A percentile compares a stretch with the other conserved stretches of the same genome.
phyloP scores from a whole-genome alignment of 306 rosid species.

The Prunus mongolica region DNA sequence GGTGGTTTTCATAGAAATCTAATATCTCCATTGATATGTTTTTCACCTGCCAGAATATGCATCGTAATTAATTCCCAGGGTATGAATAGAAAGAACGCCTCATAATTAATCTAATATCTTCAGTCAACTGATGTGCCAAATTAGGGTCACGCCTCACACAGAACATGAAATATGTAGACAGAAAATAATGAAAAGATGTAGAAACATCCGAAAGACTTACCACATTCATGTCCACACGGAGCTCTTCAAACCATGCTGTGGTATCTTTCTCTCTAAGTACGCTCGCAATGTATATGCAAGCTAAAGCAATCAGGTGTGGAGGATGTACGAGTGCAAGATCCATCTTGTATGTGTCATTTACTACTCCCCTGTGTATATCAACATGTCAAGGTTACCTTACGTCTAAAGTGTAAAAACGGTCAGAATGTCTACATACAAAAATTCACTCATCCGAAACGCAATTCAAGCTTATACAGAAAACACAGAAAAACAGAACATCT shows the following conservation, averaged over 20 bases:
- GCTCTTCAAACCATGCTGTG: conserved; percentile 94
- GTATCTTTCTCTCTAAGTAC: conserved; percentile 77
- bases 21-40: conserved; percentile 88
- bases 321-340: conserved; percentile 91
- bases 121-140: background rate
- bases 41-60: conserved; percentile 61
- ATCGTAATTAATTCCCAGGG: background rate
- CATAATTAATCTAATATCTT: too few species aligned
- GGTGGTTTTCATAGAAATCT: conserved; percentile 77
- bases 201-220: conserved; percentile 41
- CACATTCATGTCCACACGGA: conserved; percentile 88
- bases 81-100: background rate
- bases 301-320: conserved; percentile 91
- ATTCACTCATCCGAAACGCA: too few species aligned
- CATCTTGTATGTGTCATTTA: conserved; percentile 96
- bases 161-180: background rate
- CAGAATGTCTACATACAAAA: background rate
- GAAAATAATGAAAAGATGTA: background rate
- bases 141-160: background rate
- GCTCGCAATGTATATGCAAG: conserved; percentile 88
- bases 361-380: conserved; percentile 62
- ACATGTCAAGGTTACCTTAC: conserved; percentile 10
- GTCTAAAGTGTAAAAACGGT: background rate
- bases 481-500: background rate
- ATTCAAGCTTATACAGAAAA: background rate